Conservation (phyloP, 148 eudicot genomes). For the Rhododendron ferrugineum region DNA sequence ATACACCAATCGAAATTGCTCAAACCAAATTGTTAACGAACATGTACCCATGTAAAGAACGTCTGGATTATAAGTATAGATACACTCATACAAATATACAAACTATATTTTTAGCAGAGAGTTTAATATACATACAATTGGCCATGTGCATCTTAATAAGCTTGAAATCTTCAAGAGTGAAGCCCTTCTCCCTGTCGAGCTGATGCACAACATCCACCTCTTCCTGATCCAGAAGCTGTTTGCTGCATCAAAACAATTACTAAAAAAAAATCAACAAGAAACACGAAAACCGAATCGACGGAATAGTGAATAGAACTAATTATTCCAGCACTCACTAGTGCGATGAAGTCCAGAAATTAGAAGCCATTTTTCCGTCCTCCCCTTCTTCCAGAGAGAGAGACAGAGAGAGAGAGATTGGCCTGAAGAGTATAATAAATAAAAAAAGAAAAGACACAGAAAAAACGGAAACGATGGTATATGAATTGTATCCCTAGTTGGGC, state of each 20-base stretch:
- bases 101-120: background rate
- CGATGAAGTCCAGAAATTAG: constrained; percentile 98
- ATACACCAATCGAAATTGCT: background rate
- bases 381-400: background rate
- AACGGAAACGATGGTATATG: background rate
- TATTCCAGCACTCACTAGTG: constrained; percentile 50
- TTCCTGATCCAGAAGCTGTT: constrained; percentile 72
- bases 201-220: constrained; percentile 79
- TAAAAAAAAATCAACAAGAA: background rate
- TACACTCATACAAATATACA: background rate
- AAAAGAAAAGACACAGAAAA: background rate
- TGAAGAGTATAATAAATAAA: too few relatives aligned
- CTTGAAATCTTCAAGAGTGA: constrained; percentile 86
- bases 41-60: background rate
- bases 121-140: constrained; percentile 41
- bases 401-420: background rate
- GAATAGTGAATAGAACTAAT: background rate
- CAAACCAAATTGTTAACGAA: background rate
- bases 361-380: constrained; percentile 51
- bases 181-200: constrained; percentile 72
- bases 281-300: background rate
- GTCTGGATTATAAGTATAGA: background rate
- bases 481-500: background rate
- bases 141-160: constrained; percentile 88
- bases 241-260: constrained; percentile 35